Evolutionary conservation across 148 eudicot genomes (phyloP).

Genomic region (Rhododendron ovatum): DNA sequence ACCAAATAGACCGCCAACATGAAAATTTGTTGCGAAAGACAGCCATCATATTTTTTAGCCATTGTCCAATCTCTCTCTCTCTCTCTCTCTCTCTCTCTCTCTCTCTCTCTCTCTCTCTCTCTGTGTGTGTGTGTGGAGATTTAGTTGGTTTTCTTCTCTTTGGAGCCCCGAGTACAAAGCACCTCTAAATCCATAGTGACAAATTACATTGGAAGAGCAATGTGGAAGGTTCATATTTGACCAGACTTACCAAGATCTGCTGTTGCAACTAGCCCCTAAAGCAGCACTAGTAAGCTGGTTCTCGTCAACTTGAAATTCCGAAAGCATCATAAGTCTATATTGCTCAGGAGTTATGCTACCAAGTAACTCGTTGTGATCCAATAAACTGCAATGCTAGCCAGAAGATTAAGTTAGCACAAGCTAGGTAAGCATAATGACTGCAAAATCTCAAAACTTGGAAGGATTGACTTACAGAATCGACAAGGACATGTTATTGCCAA

Average conservation of each 20-base stretch:
- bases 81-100: no score
- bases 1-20: not conserved
- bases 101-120: no score
- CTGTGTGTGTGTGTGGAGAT: not conserved
- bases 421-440: not conserved
- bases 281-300: constrained; percentile 12
- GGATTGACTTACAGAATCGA: constrained; percentile 47
- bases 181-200: not conserved
- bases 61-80: not conserved
- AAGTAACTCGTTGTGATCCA: constrained; percentile 54
- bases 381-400: constrained; percentile 37
- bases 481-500: constrained; percentile 35
- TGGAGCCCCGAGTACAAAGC: not conserved
- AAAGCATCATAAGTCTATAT: constrained; percentile 22
- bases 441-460: not conserved
- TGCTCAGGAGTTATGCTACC: constrained; percentile 33
- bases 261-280: constrained; percentile 1
- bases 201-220: not conserved
- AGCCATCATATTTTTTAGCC: not conserved
- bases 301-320: constrained; percentile 32
- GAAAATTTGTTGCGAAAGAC: not conserved
- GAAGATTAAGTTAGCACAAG: not conserved
- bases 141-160: not conserved
- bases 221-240: not conserved
- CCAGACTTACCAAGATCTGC: constrained; percentile 16